These are phyloP conservation scores for Stenogyne calaminthoides DNA, from an alignment of 305 asterid genomes.

Conservation along the genomic window DNA sequence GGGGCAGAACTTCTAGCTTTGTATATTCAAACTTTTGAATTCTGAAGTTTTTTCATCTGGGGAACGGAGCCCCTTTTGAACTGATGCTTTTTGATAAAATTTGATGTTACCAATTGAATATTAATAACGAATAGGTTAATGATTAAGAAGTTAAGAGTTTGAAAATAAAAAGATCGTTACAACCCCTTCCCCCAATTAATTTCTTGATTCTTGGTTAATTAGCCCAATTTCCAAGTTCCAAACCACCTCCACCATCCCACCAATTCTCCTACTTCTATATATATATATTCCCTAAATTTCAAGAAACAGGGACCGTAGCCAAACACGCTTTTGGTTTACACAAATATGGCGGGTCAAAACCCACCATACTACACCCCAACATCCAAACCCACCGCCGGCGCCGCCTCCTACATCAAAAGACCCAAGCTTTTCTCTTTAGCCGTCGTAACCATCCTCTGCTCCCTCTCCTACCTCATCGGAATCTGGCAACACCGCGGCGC, in stretches of 20 bases:
- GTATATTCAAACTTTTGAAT: no score
- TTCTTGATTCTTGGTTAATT: background rate
- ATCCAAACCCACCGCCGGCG: slow-evolving; percentile 46
- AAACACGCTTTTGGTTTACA: background rate
- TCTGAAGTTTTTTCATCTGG: no score
- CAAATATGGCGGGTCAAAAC: slow-evolving; percentile 57
- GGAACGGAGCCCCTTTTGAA: no score
- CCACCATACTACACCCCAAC: slow-evolving; percentile 64
- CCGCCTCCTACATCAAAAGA: slow-evolving; percentile 25
- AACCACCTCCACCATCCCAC: background rate
- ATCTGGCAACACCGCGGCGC: slow-evolving; percentile 39
- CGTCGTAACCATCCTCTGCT: slow-evolving; percentile 42
- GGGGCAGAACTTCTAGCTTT: background rate
- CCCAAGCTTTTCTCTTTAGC: slow-evolving; percentile 40
- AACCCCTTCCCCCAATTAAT: background rate
- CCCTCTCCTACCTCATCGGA: slow-evolving; percentile 55
- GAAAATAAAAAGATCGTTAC: background rate
- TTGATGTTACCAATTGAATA: no score
- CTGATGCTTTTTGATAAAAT: no score
- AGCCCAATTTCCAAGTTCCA: background rate
- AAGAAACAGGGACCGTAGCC: background rate
- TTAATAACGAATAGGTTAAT: no score
- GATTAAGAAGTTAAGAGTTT: no score
- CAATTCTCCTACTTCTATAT: background rate
- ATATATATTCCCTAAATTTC: background rate